These are phyloP conservation scores for Antarctomyces pellizariae DNA, from an alignment of 495 filamentous ascomycete species.

Conservation along the genomic window DNA sequence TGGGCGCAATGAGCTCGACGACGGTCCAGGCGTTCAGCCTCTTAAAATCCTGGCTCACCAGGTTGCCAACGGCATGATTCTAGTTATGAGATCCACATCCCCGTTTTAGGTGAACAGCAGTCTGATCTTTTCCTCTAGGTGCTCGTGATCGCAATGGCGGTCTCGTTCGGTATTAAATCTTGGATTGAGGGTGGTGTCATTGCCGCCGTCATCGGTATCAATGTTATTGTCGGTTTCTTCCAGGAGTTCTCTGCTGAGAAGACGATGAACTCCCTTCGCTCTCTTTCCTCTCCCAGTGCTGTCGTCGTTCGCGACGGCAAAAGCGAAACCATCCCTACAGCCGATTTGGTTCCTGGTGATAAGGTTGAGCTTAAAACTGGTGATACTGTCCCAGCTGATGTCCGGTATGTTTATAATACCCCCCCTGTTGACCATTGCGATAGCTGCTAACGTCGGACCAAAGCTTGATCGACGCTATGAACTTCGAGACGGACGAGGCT, in stretches of 20 bases:
- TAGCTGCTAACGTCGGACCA: too few species aligned
- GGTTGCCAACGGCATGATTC: conserved; percentile 39
- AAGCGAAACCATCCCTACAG: conserved; percentile 31
- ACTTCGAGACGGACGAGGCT: conserved; percentile 44
- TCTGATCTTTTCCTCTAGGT: conserved; percentile 24
- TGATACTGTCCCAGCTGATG: conserved; percentile 61
- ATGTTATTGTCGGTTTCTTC: conserved; percentile 49
- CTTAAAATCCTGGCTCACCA: conserved; percentile 48
- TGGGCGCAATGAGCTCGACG: conserved; percentile 38
- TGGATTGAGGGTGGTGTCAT: conserved; percentile 70
- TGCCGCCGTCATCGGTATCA: conserved; percentile 54
- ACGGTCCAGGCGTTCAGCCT: conserved; percentile 34
- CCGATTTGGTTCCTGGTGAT: conserved; percentile 55
- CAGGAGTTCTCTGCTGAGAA: conserved; percentile 72
- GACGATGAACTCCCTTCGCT: conserved; percentile 56
- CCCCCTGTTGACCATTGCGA: too few species aligned
- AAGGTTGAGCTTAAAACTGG: conserved; percentile 57
- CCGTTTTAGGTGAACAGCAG: not conserved
- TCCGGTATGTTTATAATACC: conserved; percentile 3
- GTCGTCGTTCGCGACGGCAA: conserved; percentile 48
- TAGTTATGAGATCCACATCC: conserved; percentile 16
- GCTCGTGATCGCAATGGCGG: conserved; percentile 56
- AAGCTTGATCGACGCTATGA: conserved; percentile 44
- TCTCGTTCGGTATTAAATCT: conserved; percentile 56
- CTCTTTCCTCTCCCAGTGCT: conserved; percentile 55